Percentiles rank a stretch among this genome's conserved stretches.
phyloP scores from a whole-genome alignment of 768 basidiomycete species.

The Rhizopogon salebrosus region DNA sequence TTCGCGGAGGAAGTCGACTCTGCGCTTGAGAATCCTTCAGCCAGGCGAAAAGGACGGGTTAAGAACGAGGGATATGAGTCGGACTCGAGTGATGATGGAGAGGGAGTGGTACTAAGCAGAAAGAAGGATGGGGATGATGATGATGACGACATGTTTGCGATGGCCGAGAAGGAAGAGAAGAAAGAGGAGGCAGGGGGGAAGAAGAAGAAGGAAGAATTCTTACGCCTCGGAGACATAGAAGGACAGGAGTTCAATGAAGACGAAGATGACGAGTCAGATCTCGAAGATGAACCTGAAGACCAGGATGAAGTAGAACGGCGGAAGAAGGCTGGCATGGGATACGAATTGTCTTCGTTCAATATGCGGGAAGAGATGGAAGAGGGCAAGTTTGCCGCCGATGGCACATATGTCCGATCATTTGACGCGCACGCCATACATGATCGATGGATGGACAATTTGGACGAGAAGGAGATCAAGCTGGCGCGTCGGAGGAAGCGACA shows the following conservation, averaged over 20 bases:
- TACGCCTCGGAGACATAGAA: slow-evolving; percentile 92
- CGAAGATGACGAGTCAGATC: slow-evolving; percentile 32
- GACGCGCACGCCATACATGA: slow-evolving; percentile 93
- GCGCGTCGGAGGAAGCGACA: slow-evolving; percentile 73
- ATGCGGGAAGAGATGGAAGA: slow-evolving; percentile 99
- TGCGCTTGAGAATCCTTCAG: slow-evolving; percentile 61
- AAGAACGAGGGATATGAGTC: slow-evolving; percentile 89
- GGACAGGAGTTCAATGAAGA: slow-evolving; percentile 78
- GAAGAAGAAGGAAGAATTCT: slow-evolving; percentile 62
- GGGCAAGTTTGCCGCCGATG: slow-evolving; percentile 94
- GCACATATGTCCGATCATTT: slow-evolving; percentile 76
- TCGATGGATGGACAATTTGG: slow-evolving; percentile 90
- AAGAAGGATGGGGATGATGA: slow-evolving; percentile 51
- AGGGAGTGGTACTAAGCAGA: slow-evolving; percentile 86
- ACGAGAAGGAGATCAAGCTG: slow-evolving; percentile 79
- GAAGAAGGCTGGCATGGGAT: slow-evolving; percentile 89
- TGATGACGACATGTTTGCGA: slow-evolving; percentile 75
- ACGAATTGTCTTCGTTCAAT: slow-evolving; percentile 91
- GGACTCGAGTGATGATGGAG: slow-evolving; percentile 91
- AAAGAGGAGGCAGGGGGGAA: slow-evolving; percentile 39
- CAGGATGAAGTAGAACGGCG: slow-evolving; percentile 75
- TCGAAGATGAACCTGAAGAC: slow-evolving; percentile 46
- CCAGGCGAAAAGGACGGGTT: slow-evolving; percentile 64
- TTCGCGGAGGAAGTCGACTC: slow-evolving; percentile 79
- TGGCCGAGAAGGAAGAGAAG: slow-evolving; percentile 54